A percentile compares a stretch with the other conserved stretches of the same genome.
Conservation (phyloP, 169 alveolate genomes). For the Cystoisospora suis region DNA sequence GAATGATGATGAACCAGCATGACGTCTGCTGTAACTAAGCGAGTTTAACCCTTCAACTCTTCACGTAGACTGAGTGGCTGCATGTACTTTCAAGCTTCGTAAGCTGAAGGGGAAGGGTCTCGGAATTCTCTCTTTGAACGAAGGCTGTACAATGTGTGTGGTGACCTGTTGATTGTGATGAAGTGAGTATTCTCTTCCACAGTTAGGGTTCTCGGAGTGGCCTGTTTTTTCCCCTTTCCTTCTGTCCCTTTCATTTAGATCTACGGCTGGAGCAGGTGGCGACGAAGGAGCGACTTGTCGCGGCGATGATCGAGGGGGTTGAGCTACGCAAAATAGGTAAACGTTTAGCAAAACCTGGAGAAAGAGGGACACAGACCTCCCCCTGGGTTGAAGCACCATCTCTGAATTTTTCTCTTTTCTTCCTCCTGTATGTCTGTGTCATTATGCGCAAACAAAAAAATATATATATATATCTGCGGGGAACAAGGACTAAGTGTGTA, state of each 20-base stretch:
- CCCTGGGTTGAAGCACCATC: not conserved
- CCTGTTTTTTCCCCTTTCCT: not conserved
- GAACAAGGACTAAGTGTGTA: not conserved
- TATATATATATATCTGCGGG: not conserved
- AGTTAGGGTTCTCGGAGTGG: not conserved
- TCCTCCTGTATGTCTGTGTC: not conserved
- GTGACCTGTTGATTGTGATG: too few relatives aligned
- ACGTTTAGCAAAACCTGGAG: not conserved
- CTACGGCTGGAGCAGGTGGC: conserved; percentile 85
- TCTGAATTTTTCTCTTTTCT: not conserved
- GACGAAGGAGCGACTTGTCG: conserved; percentile 88
- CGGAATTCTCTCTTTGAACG: too few relatives aligned
- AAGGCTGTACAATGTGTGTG: too few relatives aligned
- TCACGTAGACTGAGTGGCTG: too few relatives aligned
- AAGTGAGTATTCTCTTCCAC: too few relatives aligned
- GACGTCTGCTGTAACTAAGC: too few relatives aligned
- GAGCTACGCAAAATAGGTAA: conserved; percentile 64
- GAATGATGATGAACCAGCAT: too few relatives aligned
- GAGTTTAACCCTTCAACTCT: too few relatives aligned
- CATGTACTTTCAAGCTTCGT: too few relatives aligned
- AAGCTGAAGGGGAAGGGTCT: too few relatives aligned
- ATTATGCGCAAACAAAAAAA: not conserved
- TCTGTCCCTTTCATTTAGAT: conserved; percentile 71
- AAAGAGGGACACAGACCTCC: not conserved
- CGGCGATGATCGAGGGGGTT: conserved; percentile 87